phyloP scores from a whole-genome alignment of 2,329 filamentous ascomycete species.

The Lachnellula subtilissima region DNA sequence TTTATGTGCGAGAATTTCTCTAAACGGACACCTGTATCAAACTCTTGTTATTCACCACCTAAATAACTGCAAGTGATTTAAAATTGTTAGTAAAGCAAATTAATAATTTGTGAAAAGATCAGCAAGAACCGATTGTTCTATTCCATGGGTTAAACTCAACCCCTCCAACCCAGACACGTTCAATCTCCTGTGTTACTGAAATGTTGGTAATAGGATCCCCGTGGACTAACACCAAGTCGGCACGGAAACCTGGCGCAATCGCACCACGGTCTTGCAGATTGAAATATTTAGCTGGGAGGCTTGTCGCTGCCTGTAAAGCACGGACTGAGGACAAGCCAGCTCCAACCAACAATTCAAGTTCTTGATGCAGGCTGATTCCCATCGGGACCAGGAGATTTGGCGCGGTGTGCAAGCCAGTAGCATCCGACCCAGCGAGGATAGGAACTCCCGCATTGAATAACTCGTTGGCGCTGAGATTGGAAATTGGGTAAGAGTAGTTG shows the following conservation, averaged over 20 bases:
- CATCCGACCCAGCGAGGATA: conserved; percentile 18
- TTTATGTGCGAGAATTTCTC: too few species aligned
- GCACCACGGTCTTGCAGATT: conserved; percentile 25
- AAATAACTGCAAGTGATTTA: too few species aligned
- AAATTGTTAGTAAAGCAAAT: too few species aligned
- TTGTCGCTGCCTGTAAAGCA: conserved; percentile 27
- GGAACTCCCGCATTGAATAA: conserved; percentile 13
- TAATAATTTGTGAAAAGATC: too few species aligned
- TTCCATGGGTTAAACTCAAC: too few species aligned
- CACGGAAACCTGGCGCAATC: conserved; percentile 24
- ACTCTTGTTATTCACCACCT: too few species aligned
- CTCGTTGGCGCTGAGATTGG: conserved; percentile 2
- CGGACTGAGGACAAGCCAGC: conserved; percentile 26
- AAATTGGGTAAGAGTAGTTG: neutral
- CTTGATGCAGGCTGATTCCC: conserved; percentile 22
- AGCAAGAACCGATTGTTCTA: too few species aligned
- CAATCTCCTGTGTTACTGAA: conserved; percentile 24
- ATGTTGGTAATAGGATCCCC: conserved; percentile 28
- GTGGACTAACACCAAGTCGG: conserved; percentile 29
- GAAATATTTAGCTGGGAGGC: conserved; percentile 14
- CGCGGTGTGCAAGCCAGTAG: neutral
- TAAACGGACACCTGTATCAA: too few species aligned
- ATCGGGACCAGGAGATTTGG: neutral
- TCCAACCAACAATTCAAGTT: conserved; percentile 26
- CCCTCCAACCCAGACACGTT: conserved; percentile 22